phyloP scores from a whole-genome alignment of 164 flowering plant genomes.

The Platanus orientalis region DNA sequence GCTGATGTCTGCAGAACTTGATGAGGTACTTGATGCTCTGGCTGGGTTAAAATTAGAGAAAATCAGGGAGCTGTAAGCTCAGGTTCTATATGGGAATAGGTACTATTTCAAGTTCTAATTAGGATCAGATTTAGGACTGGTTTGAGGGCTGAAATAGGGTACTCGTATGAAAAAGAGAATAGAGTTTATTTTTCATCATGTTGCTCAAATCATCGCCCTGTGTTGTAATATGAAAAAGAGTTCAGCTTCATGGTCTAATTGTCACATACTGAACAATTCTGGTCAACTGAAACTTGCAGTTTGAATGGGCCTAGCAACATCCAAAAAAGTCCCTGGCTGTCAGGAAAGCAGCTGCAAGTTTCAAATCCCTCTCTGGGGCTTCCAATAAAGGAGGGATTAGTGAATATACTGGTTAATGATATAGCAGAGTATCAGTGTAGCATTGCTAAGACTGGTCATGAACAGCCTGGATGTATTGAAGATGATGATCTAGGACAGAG shows the following conservation, averaged over 20 bases:
- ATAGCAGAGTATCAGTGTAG: conserved; percentile 4
- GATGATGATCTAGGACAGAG: neutral
- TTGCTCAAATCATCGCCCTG: too few species aligned
- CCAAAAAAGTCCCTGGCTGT: conserved; percentile 78
- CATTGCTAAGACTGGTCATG: conserved; percentile 4
- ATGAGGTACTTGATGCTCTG: too few species aligned
- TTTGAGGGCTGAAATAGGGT: too few species aligned
- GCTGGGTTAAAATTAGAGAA: too few species aligned
- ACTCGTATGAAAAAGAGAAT: too few species aligned
- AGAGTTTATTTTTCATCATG: too few species aligned
- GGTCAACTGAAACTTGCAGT: conserved; percentile 44
- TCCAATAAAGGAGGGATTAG: conserved; percentile 28
- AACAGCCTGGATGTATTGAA: conserved; percentile 10
- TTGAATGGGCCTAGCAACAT: conserved; percentile 99
- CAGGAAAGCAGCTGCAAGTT: conserved; percentile 63
- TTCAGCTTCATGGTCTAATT: neutral
- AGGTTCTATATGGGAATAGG: too few species aligned
- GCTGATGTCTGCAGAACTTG: too few species aligned
- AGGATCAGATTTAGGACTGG: too few species aligned
- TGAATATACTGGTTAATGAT: neutral
- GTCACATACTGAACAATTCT: neutral
- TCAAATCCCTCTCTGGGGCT: conserved; percentile 69
- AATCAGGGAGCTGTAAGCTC: too few species aligned
- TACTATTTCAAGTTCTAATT: too few species aligned
- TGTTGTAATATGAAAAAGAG: neutral